Conservation (phyloP, 768 basidiomycete species). For the Porphyrellus cyaneotinctus region DNA sequence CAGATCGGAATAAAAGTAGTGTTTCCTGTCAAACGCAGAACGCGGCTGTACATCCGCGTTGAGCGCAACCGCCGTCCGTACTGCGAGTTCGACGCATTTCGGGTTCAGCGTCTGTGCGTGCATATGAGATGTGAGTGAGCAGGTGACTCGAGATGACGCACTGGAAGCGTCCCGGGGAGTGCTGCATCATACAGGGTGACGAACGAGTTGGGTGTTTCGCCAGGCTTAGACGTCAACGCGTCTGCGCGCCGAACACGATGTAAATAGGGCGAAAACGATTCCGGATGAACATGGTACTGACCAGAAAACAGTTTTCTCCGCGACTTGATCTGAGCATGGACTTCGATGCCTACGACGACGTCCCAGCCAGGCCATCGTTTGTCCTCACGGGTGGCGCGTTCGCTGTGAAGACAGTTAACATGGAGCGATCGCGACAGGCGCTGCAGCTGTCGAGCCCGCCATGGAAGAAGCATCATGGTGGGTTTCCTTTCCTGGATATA, state of each 20-base stretch:
- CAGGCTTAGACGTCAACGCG: constrained; percentile 38
- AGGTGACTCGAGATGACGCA: constrained; percentile 35
- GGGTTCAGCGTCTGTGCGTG: constrained; percentile 43
- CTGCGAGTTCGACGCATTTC: constrained; percentile 71
- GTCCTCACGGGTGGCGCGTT: constrained; percentile 15
- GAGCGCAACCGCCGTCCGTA: constrained; percentile 79
- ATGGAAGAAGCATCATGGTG: constrained; percentile 21
- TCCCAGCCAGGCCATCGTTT: constrained; percentile 81
- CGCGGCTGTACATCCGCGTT: constrained; percentile 55
- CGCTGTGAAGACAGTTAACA: not conserved
- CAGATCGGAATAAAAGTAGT: constrained; percentile 96
- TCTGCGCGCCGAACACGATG: constrained; percentile 25
- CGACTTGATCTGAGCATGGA: constrained; percentile 91
- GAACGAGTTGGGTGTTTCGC: constrained; percentile 63
- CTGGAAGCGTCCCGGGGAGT: constrained; percentile 90
- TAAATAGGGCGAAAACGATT: not conserved
- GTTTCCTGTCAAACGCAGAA: constrained; percentile 93
- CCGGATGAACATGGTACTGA: constrained; percentile 25
- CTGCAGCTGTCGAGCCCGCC: constrained; percentile 13
- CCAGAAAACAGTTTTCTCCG: constrained; percentile 85
- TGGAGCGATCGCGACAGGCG: constrained; percentile 8
- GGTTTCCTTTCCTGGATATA: constrained; percentile 12
- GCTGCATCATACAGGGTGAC: constrained; percentile 83
- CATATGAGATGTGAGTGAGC: not conserved
- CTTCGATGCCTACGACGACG: constrained; percentile 90